Base-by-base conservation (phyloP, 768 basidiomycete species). In the Tylopilus felleus region DNA sequence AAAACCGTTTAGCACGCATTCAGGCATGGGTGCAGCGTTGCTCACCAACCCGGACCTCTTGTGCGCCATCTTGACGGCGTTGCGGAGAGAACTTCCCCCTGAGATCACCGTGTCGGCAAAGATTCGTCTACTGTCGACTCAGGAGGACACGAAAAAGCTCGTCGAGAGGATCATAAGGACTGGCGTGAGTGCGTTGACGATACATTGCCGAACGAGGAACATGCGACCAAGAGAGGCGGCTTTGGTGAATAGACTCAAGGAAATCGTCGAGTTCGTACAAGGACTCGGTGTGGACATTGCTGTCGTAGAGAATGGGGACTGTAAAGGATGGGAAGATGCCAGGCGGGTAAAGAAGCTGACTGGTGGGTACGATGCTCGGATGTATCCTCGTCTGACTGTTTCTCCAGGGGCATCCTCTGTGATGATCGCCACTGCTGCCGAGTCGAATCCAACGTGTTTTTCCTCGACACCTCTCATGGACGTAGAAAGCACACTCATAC, bases 391-490 rank as follows among this genome's bases (percentile, higher is more conserved):
- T 33, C 44, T 56, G 27, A 52, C 45, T 21, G 27, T 25, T 44
- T 17, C 35, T 23, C 23, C 21, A 88, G 88, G 86, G 4, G 93
- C 92, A 12, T 83, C 90, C 62, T 94, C 93, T 0, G 86, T 93
- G 38, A 99, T 99, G 97, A 88, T 99, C 38, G 97, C 97, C 21
- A 87, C 94, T 6, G 93, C 87, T 1, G 97, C 95, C 7, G 97
- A 99, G 70, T 73, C 86, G 5, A 99, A 98, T 69, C 92, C 93
- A 0, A 85, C 90, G 0, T 88, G 93, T 61, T 98, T 98, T 75
- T 82, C 83, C 3, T 72, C 80, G 17, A 80, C 67, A 0, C 88
- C 89, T 3, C 74, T 92, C 23, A 66, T 74, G 13, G 88, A 93
- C 60, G 71, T 93, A 1, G 86, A 89, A 57, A 71, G 73, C 49